Conservation (phyloP, 1,284 basidiomycete genomes). For the Boletus semigastroideus region DNA sequence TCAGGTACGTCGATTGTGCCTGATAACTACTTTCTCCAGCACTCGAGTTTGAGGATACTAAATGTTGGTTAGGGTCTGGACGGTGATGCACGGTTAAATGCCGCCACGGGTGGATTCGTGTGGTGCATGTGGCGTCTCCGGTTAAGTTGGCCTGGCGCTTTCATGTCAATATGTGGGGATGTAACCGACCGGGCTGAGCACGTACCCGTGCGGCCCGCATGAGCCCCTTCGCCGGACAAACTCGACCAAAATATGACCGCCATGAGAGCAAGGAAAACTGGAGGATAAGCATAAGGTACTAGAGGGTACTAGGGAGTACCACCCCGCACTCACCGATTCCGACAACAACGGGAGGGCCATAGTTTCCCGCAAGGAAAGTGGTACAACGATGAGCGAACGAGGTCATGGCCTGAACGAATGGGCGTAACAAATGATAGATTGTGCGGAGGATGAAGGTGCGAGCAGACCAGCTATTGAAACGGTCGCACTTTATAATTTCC, state of each 20-base stretch:
- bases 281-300: background rate
- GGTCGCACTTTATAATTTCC: no score
- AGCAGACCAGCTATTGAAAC: no score
- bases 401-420: conserved; percentile 1
- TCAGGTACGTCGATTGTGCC: no score
- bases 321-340: conserved; percentile 4
- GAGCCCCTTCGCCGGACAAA: no score
- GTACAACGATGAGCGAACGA: background rate
- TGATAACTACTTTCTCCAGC: no score
- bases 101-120: background rate
- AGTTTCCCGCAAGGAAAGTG: background rate
- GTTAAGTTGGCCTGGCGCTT: background rate
- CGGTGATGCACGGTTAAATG: no score
- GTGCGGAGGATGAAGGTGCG: background rate
- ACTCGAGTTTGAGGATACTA: no score
- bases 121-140: conserved; percentile 3
- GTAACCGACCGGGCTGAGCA: background rate
- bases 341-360: background rate
- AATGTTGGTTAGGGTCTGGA: no score
- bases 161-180: background rate
- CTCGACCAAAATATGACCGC: background rate
- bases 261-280: conserved; percentile 2
- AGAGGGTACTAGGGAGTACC: no score
- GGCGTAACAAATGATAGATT: background rate
- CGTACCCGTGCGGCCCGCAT: background rate